These are phyloP conservation scores for Emydomyces testavorans DNA, from an alignment of 2,329 filamentous ascomycete genomes.

Conservation along the genomic window DNA sequence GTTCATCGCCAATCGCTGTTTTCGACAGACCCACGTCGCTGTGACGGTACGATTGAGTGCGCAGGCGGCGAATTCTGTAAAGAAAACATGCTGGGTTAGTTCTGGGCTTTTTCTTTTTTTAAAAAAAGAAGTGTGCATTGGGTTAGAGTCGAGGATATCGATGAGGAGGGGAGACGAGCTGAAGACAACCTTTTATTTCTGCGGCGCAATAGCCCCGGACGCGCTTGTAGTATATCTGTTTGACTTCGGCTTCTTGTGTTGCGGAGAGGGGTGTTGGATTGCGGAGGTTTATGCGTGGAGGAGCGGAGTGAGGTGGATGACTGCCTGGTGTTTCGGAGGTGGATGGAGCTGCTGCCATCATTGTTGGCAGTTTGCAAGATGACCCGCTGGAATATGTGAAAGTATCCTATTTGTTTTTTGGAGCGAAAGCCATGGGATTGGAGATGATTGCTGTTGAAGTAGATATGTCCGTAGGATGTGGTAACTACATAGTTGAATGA, in stretches of 20 bases:
- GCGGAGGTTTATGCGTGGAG: conserved; percentile 36
- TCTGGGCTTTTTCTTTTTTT: background rate
- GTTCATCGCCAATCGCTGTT: conserved; percentile 78
- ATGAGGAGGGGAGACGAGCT: background rate
- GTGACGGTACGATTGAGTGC: conserved; percentile 75
- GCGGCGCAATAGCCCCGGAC: conserved; percentile 64
- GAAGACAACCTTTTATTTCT: conserved; percentile 58
- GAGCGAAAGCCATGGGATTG: background rate
- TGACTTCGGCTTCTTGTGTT: conserved; percentile 68
- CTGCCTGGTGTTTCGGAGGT: conserved; percentile 15
- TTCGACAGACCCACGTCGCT: conserved; percentile 74
- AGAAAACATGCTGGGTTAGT: too few relatives aligned
- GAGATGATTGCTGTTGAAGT: background rate
- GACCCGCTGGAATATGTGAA: background rate
- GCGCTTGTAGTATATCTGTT: conserved; percentile 67
- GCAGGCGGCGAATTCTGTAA: conserved; percentile 85
- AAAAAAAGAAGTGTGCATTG: background rate
- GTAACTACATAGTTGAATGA: background rate
- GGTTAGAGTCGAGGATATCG: background rate
- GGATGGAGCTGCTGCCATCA: conserved; percentile 17
- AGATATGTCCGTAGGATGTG: background rate
- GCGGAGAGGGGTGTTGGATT: conserved; percentile 77
- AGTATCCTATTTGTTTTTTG: background rate
- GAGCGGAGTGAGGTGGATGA: conserved; percentile 17
- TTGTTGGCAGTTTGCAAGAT: conserved; percentile 9